Conservation (phyloP, 257 asterid genomes). For the Fraxinus pennsylvanica region DNA sequence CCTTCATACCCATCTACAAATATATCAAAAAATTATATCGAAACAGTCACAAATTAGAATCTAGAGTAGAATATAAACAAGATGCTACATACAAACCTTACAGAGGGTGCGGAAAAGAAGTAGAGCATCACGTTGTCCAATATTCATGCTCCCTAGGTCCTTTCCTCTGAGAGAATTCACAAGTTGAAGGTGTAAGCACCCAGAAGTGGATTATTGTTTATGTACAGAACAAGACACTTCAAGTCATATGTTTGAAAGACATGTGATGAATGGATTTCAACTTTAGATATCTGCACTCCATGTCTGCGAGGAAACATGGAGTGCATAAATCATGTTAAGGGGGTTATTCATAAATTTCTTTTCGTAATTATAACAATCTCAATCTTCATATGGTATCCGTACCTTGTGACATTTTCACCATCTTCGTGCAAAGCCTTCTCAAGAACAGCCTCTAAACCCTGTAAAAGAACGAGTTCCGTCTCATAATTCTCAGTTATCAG, state of each 20-base stretch:
- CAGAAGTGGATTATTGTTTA: slow-evolving; percentile 21
- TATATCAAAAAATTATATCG: slow-evolving; percentile 34
- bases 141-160: slow-evolving; percentile 66
- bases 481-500: slow-evolving; percentile 22
- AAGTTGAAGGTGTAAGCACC: slow-evolving; percentile 34
- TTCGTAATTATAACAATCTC: slow-evolving; percentile 25
- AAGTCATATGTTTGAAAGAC: slow-evolving; percentile 19
- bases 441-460: slow-evolving; percentile 99
- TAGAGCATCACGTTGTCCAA: slow-evolving; percentile 87
- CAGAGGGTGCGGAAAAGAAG: slow-evolving; percentile 97
- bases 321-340: slow-evolving; percentile 14
- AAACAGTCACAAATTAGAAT: slow-evolving; percentile 29
- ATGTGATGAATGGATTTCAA: slow-evolving; percentile 17
- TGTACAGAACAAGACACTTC: slow-evolving; percentile 11
- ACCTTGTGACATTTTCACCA: slow-evolving; percentile 86
- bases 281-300: slow-evolving; percentile 23
- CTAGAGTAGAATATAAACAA: slow-evolving; percentile 15
- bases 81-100: slow-evolving; percentile 70
- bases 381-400: slow-evolving; percentile 28
- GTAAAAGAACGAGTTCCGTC: slow-evolving; percentile 27
- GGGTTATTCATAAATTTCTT: slow-evolving; percentile 23
- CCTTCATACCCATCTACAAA: slow-evolving; percentile 98
- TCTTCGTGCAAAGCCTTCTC: slow-evolving; percentile 98
- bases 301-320: slow-evolving; percentile 11
- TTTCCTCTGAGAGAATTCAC: slow-evolving; percentile 57